These are phyloP conservation scores for Fraxinus americana DNA, from an alignment of 257 asterid species.

Conservation along the genomic window DNA sequence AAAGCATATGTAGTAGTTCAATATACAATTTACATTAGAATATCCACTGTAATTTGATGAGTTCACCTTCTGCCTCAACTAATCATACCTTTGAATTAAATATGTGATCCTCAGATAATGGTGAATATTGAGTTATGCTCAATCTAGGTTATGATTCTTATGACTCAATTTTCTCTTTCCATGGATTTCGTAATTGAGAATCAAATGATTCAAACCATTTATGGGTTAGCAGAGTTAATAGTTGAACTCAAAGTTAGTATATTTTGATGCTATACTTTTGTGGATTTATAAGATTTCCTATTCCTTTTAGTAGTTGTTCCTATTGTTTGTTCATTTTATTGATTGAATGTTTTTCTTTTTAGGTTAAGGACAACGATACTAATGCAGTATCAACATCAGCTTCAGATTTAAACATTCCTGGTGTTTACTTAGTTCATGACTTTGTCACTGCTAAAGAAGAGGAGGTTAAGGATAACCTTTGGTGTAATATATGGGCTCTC, in stretches of 20 bases:
- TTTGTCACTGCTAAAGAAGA: constrained; percentile 73
- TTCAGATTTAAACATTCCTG: constrained; percentile 79
- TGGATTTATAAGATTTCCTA: neutral
- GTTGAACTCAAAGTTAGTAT: neutral
- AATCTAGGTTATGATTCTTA: neutral
- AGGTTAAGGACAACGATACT: constrained; percentile 47
- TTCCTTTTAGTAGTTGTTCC: neutral
- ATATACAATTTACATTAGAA: neutral
- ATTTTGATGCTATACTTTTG: neutral
- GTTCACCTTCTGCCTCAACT: neutral
- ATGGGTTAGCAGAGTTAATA: neutral
- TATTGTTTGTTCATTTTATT: constrained; percentile 4
- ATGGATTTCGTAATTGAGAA: constrained; percentile 6
- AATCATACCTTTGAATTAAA: neutral
- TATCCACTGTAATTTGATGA: too few species aligned
- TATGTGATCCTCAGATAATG: constrained; percentile 10
- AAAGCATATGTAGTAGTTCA: neutral
- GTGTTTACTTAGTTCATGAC: constrained; percentile 69
- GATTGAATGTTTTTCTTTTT: constrained; percentile 12
- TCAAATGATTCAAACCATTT: constrained; percentile 1
- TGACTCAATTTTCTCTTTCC: neutral
- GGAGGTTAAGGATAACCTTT: constrained; percentile 59
- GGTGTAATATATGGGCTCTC: constrained; percentile 26
- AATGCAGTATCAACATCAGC: constrained; percentile 67
- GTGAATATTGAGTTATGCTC: too few species aligned